Evolutionary conservation across 495 filamentous ascomycete species (phyloP).

Genomic region (Sporormia fimetaria): DNA sequence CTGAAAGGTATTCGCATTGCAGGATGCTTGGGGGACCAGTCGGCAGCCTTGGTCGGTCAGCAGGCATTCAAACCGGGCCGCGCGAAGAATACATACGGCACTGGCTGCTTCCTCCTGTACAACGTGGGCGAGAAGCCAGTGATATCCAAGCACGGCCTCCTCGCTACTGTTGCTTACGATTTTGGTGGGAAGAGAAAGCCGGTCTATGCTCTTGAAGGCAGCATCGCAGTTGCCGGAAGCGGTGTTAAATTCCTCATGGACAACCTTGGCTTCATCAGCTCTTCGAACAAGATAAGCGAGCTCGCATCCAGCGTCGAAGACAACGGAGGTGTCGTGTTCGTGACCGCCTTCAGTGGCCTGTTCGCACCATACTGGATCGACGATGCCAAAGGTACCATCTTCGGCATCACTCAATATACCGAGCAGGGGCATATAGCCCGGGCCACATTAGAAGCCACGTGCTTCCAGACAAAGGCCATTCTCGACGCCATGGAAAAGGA

Average conservation of each 20-base stretch:
- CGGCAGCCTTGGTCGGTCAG: constrained; percentile 83
- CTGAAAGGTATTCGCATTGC: constrained; percentile 70
- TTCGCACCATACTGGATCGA: constrained; percentile 99
- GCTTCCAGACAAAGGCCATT: constrained; percentile 92
- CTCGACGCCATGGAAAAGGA: constrained; percentile 92
- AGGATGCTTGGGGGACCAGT: constrained; percentile 87
- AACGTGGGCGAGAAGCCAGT: constrained; percentile 88
- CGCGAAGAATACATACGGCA: constrained; percentile 96
- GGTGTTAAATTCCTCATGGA: constrained; percentile 85
- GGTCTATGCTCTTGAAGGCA: constrained; percentile 85
- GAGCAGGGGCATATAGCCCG: constrained; percentile 83
- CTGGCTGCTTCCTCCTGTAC: constrained; percentile 89
- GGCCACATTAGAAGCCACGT: constrained; percentile 88
- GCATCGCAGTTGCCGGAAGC: constrained; percentile 81
- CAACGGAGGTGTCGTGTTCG: constrained; percentile 85
- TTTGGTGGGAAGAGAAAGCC: constrained; percentile 65
- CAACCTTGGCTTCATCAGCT: constrained; percentile 73
- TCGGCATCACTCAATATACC: constrained; percentile 88
- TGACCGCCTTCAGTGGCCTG: constrained; percentile 90
- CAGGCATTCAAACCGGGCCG: constrained; percentile 75
- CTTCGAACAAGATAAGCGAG: constrained; percentile 70
- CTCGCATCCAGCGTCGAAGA: constrained; percentile 74
- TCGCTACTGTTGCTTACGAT: constrained; percentile 79
- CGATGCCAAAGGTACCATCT: constrained; percentile 83
- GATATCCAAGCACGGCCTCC: constrained; percentile 76